These are phyloP conservation scores for Croton setiger DNA, from an alignment of 441 rosid genomes.

Conservation along the genomic window DNA sequence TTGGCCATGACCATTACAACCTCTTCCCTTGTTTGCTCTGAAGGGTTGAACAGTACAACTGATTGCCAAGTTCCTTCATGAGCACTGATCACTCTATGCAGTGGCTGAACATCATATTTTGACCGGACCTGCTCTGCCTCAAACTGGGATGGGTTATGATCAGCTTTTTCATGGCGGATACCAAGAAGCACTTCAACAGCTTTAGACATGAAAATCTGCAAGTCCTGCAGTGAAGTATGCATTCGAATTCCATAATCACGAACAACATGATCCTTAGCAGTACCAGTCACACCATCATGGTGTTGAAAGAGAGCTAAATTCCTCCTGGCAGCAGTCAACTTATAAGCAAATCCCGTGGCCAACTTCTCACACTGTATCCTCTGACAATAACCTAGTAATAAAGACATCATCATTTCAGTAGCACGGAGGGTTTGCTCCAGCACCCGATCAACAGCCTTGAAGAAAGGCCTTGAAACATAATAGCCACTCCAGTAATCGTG, in stretches of 20 bases:
- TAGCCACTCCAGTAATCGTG: constrained; percentile 99
- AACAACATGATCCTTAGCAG: constrained; percentile 95
- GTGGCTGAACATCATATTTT: constrained; percentile 75
- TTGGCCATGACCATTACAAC: constrained; percentile 67
- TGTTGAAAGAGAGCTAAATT: constrained; percentile 98
- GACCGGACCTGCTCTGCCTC: constrained; percentile 84
- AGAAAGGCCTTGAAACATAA: constrained; percentile 96
- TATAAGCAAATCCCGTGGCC: constrained; percentile 68
- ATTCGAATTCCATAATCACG: constrained; percentile 82
- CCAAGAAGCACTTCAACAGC: constrained; percentile 86
- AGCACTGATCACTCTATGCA: constrained; percentile 61
- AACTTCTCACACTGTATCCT: constrained; percentile 80
- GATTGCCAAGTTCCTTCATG: constrained; percentile 77
- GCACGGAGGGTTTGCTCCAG: constrained; percentile 91
- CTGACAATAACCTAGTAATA: constrained; percentile 87
- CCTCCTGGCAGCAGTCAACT: constrained; percentile 95
- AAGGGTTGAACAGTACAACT: constrained; percentile 75
- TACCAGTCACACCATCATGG: constrained; percentile 98
- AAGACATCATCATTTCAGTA: constrained; percentile 83
- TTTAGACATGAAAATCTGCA: constrained; percentile 95
- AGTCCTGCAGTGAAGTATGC: constrained; percentile 90
- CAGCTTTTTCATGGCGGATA: constrained; percentile 73
- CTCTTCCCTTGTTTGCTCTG: constrained; percentile 86
- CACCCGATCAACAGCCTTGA: constrained; percentile 96
- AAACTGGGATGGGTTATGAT: constrained; percentile 67